These are phyloP conservation scores for Quercus robur DNA, from an alignment of 306 rosid species.

Conservation along the genomic window DNA sequence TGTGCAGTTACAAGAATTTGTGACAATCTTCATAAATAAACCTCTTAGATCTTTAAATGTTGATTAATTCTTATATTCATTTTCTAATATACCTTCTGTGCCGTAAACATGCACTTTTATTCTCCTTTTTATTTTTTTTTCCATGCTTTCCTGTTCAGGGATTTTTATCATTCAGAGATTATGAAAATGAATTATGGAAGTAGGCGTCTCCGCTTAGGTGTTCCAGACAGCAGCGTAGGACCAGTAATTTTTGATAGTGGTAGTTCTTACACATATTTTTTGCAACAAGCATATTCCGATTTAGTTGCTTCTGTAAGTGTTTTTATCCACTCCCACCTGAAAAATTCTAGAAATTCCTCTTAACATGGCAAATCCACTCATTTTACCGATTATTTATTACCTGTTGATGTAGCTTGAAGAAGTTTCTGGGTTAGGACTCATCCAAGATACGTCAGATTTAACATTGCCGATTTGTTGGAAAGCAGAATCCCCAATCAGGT, in stretches of 20 bases:
- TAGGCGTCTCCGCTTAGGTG: constrained; percentile 41
- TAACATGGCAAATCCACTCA: not conserved
- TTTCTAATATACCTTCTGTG: not conserved
- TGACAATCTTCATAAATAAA: not conserved
- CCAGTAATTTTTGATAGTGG: constrained; percentile 74
- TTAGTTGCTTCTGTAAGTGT: constrained; percentile 70
- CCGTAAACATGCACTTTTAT: not conserved
- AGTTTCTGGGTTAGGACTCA: constrained; percentile 42
- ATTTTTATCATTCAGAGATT: constrained; percentile 57
- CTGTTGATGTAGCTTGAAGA: constrained; percentile 62
- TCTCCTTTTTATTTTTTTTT: constrained; percentile 15
- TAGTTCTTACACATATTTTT: constrained; percentile 76
- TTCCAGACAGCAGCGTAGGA: constrained; percentile 32
- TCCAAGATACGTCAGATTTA: constrained; percentile 58
- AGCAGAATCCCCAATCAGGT: constrained; percentile 57
- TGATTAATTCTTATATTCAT: not conserved
- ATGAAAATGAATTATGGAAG: constrained; percentile 57
- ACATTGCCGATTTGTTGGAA: constrained; percentile 74
- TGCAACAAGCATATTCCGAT: constrained; percentile 51
- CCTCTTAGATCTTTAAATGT: not conserved
- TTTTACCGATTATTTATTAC: constrained; percentile 4
- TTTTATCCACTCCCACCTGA: constrained; percentile 11
- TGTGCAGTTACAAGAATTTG: not conserved
- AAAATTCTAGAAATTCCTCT: not conserved
- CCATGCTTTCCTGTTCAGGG: constrained; percentile 36